These are phyloP conservation scores for Ceratocystis papillata DNA, from an alignment of 2,329 filamentous ascomycete genomes.

Conservation along the genomic window DNA sequence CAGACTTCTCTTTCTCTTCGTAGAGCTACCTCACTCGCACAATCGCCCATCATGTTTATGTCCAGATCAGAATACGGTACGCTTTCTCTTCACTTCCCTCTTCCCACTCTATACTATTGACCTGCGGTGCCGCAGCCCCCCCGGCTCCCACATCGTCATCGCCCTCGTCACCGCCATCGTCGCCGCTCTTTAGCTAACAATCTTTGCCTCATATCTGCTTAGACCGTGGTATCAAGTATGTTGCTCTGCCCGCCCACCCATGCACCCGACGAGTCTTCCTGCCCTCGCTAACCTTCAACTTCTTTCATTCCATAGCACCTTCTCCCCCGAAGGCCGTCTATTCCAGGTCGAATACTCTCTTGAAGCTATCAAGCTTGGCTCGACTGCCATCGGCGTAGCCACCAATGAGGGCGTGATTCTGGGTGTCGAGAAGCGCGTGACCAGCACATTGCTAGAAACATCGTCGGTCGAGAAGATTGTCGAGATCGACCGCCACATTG, in stretches of 20 bases:
- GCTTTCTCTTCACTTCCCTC: background rate
- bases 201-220: slow-evolving; percentile 11
- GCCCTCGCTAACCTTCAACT: background rate
- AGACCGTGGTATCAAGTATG: slow-evolving; percentile 98
- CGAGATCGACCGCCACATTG: slow-evolving; percentile 97
- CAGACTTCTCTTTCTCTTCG: background rate
- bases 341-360: slow-evolving; percentile 99
- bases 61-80: slow-evolving; percentile 98
- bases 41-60: slow-evolving; percentile 76
- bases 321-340: slow-evolving; percentile 97
- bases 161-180: background rate
- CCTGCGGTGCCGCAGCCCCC: background rate
- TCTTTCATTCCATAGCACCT: slow-evolving; percentile 54
- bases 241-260: slow-evolving; percentile 26
- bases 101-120: too few species aligned
- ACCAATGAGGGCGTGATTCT: slow-evolving; percentile 92
- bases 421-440: slow-evolving; percentile 97
- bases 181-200: slow-evolving; percentile 15
- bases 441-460: slow-evolving; percentile 90
- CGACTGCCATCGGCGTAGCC: slow-evolving; percentile 94
- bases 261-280: background rate
- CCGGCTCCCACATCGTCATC: background rate
- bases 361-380: slow-evolving; percentile 98
- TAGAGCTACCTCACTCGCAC: background rate
- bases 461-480: slow-evolving; percentile 99